Evolutionary conservation across 768 basidiomycete species (phyloP).

Genomic region (Sutorius australiensis): DNA sequence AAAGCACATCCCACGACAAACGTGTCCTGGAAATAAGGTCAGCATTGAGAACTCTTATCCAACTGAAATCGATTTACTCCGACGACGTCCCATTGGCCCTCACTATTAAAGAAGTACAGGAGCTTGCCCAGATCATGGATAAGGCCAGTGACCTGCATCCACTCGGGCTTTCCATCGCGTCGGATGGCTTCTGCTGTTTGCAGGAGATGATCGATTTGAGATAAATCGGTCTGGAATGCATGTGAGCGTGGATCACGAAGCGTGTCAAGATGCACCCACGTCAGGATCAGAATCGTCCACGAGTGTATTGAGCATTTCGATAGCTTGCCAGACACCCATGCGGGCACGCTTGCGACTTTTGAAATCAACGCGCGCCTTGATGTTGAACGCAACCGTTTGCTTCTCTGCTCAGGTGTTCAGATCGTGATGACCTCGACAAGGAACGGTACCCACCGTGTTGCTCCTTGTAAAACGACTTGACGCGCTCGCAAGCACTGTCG

Average conservation of each 20-base stretch:
- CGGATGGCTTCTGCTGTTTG: constrained; percentile 92
- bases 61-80: constrained; percentile 48
- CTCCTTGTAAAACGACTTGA: constrained; percentile 73
- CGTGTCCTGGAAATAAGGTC: constrained; percentile 45
- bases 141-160: constrained; percentile 88
- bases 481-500: constrained; percentile 70
- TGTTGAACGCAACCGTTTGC: constrained; percentile 83
- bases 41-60: not conserved
- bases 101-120: constrained; percentile 74
- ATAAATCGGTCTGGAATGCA: constrained; percentile 54
- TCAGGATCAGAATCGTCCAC: constrained; percentile 92
- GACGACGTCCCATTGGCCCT: constrained; percentile 95
- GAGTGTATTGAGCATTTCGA: constrained; percentile 82
- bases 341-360: constrained; percentile 60
- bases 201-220: constrained; percentile 87
- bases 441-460: constrained; percentile 56
- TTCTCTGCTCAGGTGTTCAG: constrained; percentile 51
- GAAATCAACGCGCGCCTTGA: constrained; percentile 72
- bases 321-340: constrained; percentile 87
- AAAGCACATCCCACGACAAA: constrained; percentile 84
- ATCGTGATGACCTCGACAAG: not conserved
- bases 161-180: constrained; percentile 81
- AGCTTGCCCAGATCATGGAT: constrained; percentile 91
- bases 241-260: constrained; percentile 8
- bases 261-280: constrained; percentile 33